Conservation (phyloP, 352 stramenopile genomes). For the Hyaloperonospora brassicae region DNA sequence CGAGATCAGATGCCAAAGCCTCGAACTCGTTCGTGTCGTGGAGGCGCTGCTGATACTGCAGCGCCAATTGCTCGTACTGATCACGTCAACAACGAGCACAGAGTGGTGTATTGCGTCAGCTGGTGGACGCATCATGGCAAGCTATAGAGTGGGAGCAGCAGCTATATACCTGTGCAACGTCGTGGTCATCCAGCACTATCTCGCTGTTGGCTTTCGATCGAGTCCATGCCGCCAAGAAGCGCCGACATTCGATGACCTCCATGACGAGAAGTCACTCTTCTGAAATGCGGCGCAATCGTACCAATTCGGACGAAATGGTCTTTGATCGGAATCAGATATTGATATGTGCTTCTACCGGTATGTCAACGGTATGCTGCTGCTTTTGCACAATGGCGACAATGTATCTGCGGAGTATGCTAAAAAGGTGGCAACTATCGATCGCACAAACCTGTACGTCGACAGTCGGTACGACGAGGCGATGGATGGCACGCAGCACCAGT, state of each 20-base stretch:
- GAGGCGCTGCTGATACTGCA: conserved; percentile 28
- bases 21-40: conserved; percentile 20
- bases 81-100: neutral
- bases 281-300: conserved; percentile 2
- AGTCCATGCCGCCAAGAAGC: conserved; percentile 54
- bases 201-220: conserved; percentile 30
- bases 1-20: conserved; percentile 18
- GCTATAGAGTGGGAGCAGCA: neutral
- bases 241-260: conserved; percentile 38
- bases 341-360: too few species aligned
- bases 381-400: too few species aligned
- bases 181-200: conserved; percentile 8
- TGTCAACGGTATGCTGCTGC: too few species aligned
- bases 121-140: neutral
- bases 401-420: too few species aligned
- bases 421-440: too few species aligned
- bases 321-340: too few species aligned
- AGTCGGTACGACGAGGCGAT: too few species aligned
- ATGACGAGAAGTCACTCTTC: conserved; percentile 11
- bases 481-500: too few species aligned
- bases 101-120: neutral
- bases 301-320: too few species aligned
- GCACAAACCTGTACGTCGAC: too few species aligned
- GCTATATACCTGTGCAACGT: conserved; percentile 13
- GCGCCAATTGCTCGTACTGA: conserved; percentile 33